Conservation (phyloP, 305 asterid species). For the Fraxinus nigra region DNA sequence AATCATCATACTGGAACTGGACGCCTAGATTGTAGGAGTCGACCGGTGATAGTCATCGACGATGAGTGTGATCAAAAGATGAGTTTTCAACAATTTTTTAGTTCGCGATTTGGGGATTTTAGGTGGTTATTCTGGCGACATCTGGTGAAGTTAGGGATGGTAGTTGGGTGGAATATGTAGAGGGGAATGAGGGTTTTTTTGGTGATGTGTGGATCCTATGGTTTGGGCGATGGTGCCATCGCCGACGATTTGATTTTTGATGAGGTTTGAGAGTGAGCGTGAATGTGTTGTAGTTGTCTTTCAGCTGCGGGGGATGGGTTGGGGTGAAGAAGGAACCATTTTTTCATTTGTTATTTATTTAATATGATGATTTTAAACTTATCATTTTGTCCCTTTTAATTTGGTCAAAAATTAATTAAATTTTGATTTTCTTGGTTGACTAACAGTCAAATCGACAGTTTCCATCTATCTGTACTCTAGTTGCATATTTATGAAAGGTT, state of each 20-base stretch:
- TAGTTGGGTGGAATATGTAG: not conserved
- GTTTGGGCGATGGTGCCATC: not conserved
- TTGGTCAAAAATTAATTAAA: not conserved
- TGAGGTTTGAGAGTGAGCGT: not conserved
- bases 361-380: not conserved
- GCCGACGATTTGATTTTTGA: not conserved
- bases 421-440: no score
- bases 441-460: no score
- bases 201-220: not conserved
- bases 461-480: not conserved
- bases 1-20: not conserved
- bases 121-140: not conserved
- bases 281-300: not conserved
- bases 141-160: not conserved
- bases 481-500: not conserved
- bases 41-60: not conserved
- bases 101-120: not conserved
- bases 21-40: not conserved
- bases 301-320: not conserved
- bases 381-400: not conserved
- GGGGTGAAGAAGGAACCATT: not conserved
- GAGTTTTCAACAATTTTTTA: no score
- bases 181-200: no score
- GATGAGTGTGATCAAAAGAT: not conserved
- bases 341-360: no score